Evolutionary conservation across 2,329 filamentous ascomycete species (phyloP), one percentile per base, ranked within the genome.

Genomic region (Trichophyton benhamiae): DNA sequence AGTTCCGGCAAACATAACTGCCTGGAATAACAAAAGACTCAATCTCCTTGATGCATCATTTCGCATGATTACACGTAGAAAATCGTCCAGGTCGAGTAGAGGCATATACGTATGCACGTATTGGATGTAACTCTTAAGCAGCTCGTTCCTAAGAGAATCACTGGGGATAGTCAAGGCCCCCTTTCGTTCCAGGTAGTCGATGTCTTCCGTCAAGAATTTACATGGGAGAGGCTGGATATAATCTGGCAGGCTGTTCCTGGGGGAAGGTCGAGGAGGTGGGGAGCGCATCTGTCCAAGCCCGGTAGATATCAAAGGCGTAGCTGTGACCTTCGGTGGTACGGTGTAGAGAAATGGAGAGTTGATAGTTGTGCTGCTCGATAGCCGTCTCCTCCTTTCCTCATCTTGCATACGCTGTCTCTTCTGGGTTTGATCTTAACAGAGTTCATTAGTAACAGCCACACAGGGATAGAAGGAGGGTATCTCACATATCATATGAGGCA

Each of bases 41-140:
- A 91, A 81, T 70, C 85, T 86, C 66, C 83, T 80, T 55, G 82
- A 79, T 13, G 88, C 88, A 71, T 94, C 87, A 81, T 71, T 83
- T 75, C 72, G 84, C 74, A 69, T 86, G 69, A 77, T 89, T 2
- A 72, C 73, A 61, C 73, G 72, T 8, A 86, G 69, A 62, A 86
- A 82, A 36, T 85, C 82, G 64, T 84, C 79, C 57, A 86, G 68
- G 63, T 86, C 90, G 65, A 96, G 77, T 36, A 96, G 78, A 25
- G 92, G 92, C 89, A 96, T 96, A 72, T 89, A 96, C 0, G 91
- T 90, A 72, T 96, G 88, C 6, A 96, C 90, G 72, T 87, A 96
- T 76, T 96, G 88, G 64, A 92, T 81, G 68, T 94, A 96, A 44
- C 85, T 85, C 67, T 86, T 85, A 15, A 97, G 78, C 49, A 96